Base-by-base conservation (phyloP, 805 yeast species). In the Schwanniomyces occidentalis region DNA sequence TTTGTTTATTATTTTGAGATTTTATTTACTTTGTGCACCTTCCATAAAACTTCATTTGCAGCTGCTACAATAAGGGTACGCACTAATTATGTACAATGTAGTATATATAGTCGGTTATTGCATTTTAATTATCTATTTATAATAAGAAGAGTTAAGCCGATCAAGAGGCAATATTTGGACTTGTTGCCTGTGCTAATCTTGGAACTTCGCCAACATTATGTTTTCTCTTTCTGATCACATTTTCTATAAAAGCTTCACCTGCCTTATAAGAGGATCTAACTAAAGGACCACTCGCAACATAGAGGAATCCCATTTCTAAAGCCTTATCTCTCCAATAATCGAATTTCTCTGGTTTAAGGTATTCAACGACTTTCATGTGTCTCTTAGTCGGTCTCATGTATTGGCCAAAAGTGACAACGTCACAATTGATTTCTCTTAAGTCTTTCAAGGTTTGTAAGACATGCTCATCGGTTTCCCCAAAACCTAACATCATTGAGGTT, bases 311-410 rank as follows among this genome's bases (percentile, higher is more conserved):
- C 76, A 91, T 65, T 27, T 85, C 87, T 44, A 83, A 59, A 0
- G 99, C 98, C 7, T 72, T 75, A 37, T 84, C 79, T 52, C 82
- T 88, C 99, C 99, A 93, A 57, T 83, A 73, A 41, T 90, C 95
- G 58, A 93, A 93, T 60, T 88, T 89, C 48, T 86, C 96, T 2
- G 99, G 99, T 16, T 80, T 84, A 13, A 93, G 78, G 52, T 93
- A 93, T 49, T 91, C 97, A 8, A 87, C 96, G 27, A 93, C 99
- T 67, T 90, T 90, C 95, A 93, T 89, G 61, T 93, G 99, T 55
- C 99, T 81, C 64, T 86, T 93, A 2, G 99, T 93, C 28, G 99
- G 99, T 58, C 99, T 77, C 97, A 93, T 93, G 62, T 93, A 93
- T 65, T 93, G 99, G 23, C 99, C 99, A 63, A 93, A 93, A 0